Base-by-base conservation (phyloP, 805 yeast species). In the Metschnikowia chrysomelidarum region DNA sequence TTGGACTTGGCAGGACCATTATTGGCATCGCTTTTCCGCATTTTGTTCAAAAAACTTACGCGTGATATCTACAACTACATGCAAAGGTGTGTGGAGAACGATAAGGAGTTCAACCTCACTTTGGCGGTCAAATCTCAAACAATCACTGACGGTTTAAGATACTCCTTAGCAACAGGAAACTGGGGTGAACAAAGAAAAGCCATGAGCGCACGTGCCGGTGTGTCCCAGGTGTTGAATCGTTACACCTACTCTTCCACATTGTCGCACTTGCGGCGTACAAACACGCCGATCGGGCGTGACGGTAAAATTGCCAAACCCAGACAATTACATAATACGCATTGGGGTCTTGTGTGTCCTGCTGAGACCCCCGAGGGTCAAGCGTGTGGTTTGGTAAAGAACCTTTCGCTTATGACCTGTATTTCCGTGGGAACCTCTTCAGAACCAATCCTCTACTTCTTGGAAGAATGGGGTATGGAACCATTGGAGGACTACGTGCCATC, bases 101-200 rank as follows among this genome's bases (percentile, higher is more conserved):
- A 94, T 62, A 87, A 87, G 63, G 98, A 91, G 61, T 93, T 93
- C 74, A 91, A 91, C 60, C 76, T 93, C 69, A 88, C 95, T 34
- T 76, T 93, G 56, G 98, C 98, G 24, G 97, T 93, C 49, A 91
- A 93, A 69, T 87, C 97, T 12, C 89, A 89, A 50, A 93, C 98
- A 3, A 87, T 93, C 53, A 93, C 99, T 24, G 91, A 95, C 43
- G 99, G 99, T 60, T 76, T 93, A 64, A 86, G 94, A 60, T 93
- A 93, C 66, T 93, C 98, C 24, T 74, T 93, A 56, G 99, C 99
- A 36, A 93, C 99, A 11, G 99, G 99, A 74, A 93, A 93, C 70
- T 93, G 99, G 99, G 98, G 99, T 71, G 99, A 93, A 66, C 99
- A 93, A 63, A 91, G 89, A 81, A 93, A 93, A 64, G 97, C 98